phyloP scores from a whole-genome alignment of 768 basidiomycete species.

The Leccinellum luteum region DNA sequence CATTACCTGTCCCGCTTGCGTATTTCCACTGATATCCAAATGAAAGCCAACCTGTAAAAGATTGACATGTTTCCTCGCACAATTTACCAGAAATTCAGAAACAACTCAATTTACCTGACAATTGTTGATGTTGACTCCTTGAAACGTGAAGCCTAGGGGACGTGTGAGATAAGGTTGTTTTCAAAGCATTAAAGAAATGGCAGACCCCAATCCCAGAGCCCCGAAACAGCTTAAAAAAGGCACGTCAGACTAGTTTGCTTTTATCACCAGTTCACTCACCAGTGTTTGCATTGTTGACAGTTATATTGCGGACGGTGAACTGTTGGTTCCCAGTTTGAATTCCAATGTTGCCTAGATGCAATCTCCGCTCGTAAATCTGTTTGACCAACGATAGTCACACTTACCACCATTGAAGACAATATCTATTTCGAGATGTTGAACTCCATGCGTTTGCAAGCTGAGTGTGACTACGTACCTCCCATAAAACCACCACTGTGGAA shows the following conservation, averaged over 20 bases:
- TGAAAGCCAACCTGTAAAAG: conserved; percentile 42
- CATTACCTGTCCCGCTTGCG: conserved; percentile 32
- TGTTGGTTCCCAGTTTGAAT: conserved; percentile 80
- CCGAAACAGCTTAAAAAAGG: conserved; percentile 23
- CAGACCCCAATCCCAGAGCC: conserved; percentile 44
- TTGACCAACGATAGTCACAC: neutral
- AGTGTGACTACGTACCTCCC: conserved; percentile 45
- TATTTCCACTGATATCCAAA: conserved; percentile 38
- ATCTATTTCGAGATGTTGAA: conserved; percentile 20
- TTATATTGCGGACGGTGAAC: conserved; percentile 67
- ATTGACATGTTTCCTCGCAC: neutral
- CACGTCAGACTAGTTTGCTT: neutral
- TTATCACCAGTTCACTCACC: conserved; percentile 23
- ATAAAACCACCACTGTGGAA: conserved; percentile 41
- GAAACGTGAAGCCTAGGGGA: conserved; percentile 48
- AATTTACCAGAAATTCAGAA: neutral
- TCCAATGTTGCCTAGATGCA: conserved; percentile 43
- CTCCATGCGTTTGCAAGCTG: neutral
- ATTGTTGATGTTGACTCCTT: conserved; percentile 46
- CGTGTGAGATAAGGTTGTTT: neutral
- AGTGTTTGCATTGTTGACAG: conserved; percentile 44
- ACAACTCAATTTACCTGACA: conserved; percentile 18
- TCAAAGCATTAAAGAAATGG: neutral
- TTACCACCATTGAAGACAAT: conserved; percentile 43
- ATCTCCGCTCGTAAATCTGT: neutral